A percentile compares a stretch with the other conserved stretches of the same genome.
Evolutionary conservation across 306 rosid genomes (phyloP).

Genomic region (Benincasa hispida): DNA sequence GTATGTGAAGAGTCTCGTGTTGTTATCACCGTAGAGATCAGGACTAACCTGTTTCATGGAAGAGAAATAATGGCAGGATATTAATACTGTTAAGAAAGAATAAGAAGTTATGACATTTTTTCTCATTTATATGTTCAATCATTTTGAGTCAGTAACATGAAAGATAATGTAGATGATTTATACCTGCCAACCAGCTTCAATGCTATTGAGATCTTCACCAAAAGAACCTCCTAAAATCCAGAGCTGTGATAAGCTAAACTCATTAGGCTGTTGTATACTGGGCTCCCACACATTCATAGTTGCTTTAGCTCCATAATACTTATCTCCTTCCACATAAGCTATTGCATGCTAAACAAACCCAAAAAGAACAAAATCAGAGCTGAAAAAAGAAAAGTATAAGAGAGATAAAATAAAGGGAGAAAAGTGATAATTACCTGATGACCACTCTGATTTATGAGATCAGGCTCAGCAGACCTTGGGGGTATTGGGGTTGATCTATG

Average conservation of each 20-base stretch:
- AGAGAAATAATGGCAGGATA: neutral
- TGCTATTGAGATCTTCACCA: conserved; percentile 97
- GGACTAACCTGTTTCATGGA: conserved; percentile 72
- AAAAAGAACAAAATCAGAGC: neutral
- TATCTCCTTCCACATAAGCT: conserved; percentile 92
- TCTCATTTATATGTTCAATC: neutral
- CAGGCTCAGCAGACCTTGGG: conserved; percentile 93
- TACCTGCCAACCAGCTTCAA: conserved; percentile 99
- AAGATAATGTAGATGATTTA: neutral
- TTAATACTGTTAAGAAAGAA: neutral
- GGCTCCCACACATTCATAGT: conserved; percentile 99
- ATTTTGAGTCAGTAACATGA: neutral
- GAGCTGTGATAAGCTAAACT: conserved; percentile 95
- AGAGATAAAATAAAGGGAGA: neutral
- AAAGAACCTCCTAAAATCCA: conserved; percentile 96
- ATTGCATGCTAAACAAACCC: conserved; percentile 70
- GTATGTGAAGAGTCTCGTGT: conserved; percentile 90
- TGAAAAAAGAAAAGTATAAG: neutral
- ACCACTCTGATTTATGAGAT: conserved; percentile 83
- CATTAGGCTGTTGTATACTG: conserved; percentile 81
- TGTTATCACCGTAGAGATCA: conserved; percentile 88
- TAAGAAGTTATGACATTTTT: neutral
- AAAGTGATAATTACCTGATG: conserved; percentile 56
- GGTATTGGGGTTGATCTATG: conserved; percentile 63
- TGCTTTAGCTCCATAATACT: conserved; percentile 90